phyloP scores from a whole-genome alignment of 495 filamentous ascomycete species.

The Margaritispora aquatica region DNA sequence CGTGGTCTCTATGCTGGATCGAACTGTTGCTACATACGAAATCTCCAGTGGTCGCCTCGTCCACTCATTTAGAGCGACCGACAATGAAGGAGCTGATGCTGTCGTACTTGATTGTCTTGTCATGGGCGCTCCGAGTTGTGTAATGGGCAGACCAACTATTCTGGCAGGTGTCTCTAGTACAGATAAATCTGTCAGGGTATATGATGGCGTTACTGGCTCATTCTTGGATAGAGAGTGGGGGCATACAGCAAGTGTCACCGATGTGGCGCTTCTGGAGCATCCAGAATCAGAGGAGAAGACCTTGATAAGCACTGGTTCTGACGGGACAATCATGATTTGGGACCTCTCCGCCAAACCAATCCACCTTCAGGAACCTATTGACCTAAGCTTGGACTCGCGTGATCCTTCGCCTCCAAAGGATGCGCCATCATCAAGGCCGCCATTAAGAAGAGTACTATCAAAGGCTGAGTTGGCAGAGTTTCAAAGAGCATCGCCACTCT shows the following conservation, averaged over 20 bases:
- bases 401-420: conserved; percentile 32
- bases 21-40: conserved; percentile 72
- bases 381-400: conserved; percentile 25
- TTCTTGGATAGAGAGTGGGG: conserved; percentile 88
- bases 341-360: conserved; percentile 44
- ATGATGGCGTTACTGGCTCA: conserved; percentile 67
- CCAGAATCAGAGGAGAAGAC: conserved; percentile 39
- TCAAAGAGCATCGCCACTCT: conserved; percentile 47
- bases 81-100: conserved; percentile 70
- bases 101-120: conserved; percentile 76
- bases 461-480: conserved; percentile 74
- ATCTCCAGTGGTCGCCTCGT: conserved; percentile 62
- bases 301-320: conserved; percentile 70
- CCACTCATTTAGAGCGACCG: conserved; percentile 71
- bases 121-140: conserved; percentile 38
- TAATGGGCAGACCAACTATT: conserved; percentile 37
- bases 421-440: conserved; percentile 50
- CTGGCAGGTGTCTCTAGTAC: conserved; percentile 82
- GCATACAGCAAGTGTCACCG: conserved; percentile 87
- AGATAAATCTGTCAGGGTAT: conserved; percentile 89
- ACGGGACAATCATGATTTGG: conserved; percentile 87
- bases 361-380: conserved; percentile 19
- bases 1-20: conserved; percentile 73
- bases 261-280: conserved; percentile 62
- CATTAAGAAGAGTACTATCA: conserved; percentile 68